Base-by-base conservation (phyloP, 352 stramenopile species). In the Globisporangium iwayamae region DNA sequence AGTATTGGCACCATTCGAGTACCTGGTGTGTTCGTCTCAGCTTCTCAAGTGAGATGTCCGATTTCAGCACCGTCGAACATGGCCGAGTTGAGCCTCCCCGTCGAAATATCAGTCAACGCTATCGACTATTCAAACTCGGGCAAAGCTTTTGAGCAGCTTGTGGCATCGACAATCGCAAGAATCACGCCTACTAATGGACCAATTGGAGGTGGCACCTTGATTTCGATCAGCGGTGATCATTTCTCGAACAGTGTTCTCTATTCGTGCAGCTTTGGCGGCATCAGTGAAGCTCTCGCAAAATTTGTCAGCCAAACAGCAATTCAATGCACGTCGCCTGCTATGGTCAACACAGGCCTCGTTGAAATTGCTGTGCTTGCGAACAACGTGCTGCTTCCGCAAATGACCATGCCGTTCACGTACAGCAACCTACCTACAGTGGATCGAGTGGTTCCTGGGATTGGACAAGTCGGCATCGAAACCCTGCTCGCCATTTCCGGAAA, bases 171-270 rank as follows among this genome's bases (percentile, higher is more conserved):
- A 11, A 46, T 60, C 14, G 8, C n/a, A 30, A 60, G 36, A n/a
- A 13, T 60, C n/a, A 28, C 25, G 13, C 54, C 69, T 6, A 54
- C 22, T 98, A 57, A 57, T 14, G 56, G 56, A 30, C 43, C 45
- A n/a, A 55, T 55, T 36, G 22, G 2, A 32, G 57, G 57, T 10
- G 30, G 57, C 28, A 55, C 57, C 11, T 43, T 6, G 20, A 18
- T 56, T 34, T 30, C 10, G 22, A 55, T 63, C 57, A 63, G 45
- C 10, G 57, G 57, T 6, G 57, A 63, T 22, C 22, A 41, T 45
- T 63, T 63, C 30, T 63, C 57, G 14, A 63, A 11, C 16, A 47
- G 30, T 39, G 45, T 32, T 11, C 14, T 56, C 25, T 63, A 56
- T 25, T 36, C 57, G 16, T 63, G 57, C n/a, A 51, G 18, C 9